phyloP scores from a whole-genome alignment of 768 basidiomycete species.

The Trametes cingulata region DNA sequence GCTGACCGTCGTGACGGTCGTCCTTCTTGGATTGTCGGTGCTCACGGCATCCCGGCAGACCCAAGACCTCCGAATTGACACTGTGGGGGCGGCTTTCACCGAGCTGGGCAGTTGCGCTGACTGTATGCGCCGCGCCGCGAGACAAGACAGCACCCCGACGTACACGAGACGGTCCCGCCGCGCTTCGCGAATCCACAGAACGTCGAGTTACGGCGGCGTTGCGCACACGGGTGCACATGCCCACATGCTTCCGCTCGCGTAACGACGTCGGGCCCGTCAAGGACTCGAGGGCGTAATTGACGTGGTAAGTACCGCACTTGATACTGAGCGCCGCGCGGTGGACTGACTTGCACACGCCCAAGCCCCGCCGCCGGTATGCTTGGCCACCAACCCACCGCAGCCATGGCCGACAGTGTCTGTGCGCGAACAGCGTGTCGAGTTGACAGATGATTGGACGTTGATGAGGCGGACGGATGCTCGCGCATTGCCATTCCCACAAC shows the following conservation, averaged over 20 bases:
- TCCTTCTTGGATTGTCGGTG: not conserved
- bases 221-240: not conserved
- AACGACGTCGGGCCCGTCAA: no score
- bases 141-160: not conserved
- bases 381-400: not conserved
- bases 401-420: not conserved
- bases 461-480: not conserved
- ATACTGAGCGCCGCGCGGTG: no score
- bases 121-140: not conserved
- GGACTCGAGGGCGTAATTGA: no score
- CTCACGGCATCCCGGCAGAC: not conserved
- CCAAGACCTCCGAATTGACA: not conserved
- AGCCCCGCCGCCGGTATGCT: not conserved
- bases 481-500: not conserved
- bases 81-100: not conserved
- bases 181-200: not conserved
- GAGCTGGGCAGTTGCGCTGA: not conserved
- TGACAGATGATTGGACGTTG: conserved; percentile 12
- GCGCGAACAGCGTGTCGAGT: conserved; percentile 10
- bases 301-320: no score
- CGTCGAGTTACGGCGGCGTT: not conserved
- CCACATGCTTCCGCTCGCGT: not conserved
- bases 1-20: not conserved
- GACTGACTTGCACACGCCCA: not conserved
- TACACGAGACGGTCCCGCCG: not conserved